phyloP scores from a whole-genome alignment of 2,329 filamentous ascomycete species.

The Aspergillus jensenii region DNA sequence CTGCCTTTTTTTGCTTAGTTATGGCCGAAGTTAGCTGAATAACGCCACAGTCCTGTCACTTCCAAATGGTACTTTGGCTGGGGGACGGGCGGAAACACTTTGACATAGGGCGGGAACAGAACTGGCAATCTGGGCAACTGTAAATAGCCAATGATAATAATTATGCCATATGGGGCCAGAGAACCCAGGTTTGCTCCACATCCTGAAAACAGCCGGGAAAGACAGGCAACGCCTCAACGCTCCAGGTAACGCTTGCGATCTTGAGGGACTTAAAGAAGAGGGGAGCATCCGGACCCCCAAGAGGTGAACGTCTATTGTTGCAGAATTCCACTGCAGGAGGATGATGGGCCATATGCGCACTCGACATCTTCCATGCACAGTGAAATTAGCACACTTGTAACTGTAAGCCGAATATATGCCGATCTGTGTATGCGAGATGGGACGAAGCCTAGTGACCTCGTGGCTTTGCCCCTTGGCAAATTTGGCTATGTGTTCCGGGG shows the following conservation, averaged over 20 bases:
- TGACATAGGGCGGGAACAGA: conserved; percentile 2
- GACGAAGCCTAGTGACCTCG: conserved; percentile 15
- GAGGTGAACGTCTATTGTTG: neutral
- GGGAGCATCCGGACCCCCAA: neutral
- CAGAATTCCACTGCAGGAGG: neutral
- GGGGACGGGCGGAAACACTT: neutral
- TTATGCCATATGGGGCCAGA: neutral
- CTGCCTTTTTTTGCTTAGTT: neutral
- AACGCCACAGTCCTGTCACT: neutral
- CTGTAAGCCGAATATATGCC: conserved; percentile 8
- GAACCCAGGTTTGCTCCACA: neutral
- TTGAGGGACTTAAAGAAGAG: neutral
- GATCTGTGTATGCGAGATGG: conserved; percentile 20
- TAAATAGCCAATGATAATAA: neutral
- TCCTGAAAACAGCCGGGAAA: neutral
- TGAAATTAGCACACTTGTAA: neutral
- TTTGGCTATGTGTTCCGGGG: neutral
- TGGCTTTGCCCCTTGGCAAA: conserved; percentile 14
- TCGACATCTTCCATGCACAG: neutral
- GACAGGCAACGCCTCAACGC: neutral
- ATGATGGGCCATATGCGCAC: neutral
- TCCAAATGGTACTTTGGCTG: neutral
- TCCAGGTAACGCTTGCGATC: neutral
- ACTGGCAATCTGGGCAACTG: neutral
- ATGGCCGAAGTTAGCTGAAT: neutral